Evolutionary conservation across 495 filamentous ascomycete genomes (phyloP).

Genomic region (Penicillium pancosmium): DNA sequence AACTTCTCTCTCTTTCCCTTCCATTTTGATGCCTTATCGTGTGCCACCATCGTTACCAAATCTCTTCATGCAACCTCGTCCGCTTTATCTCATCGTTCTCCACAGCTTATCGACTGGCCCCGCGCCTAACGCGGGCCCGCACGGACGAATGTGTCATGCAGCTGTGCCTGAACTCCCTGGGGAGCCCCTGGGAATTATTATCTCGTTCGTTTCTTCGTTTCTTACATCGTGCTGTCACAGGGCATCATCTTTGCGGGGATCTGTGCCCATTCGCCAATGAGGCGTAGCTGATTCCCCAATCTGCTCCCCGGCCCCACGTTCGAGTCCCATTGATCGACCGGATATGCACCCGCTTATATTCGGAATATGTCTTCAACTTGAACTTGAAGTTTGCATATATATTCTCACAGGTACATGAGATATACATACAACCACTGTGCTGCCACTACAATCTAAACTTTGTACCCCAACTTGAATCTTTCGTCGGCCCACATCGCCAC

Average conservation of each 20-base stretch:
- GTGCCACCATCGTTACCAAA: constrained; percentile 15
- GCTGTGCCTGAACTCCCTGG: constrained; percentile 14
- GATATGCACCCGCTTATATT: not conserved
- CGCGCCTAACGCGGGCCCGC: constrained; percentile 14
- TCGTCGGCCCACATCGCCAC: not conserved
- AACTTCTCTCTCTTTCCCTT: not conserved
- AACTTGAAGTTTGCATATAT: not conserved
- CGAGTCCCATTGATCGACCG: constrained; percentile 18
- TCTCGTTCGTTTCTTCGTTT: not conserved
- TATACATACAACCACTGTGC: no score
- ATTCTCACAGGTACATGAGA: not conserved
- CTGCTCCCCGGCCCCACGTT: not conserved
- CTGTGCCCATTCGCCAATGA: constrained; percentile 7
- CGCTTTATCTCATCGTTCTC: constrained; percentile 15
- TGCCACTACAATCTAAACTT: not conserved
- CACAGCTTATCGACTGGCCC: constrained; percentile 18
- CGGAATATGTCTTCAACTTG: not conserved
- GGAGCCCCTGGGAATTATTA: not conserved
- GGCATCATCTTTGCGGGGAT: constrained; percentile 5
- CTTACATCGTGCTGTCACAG: not conserved
- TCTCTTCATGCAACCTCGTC: constrained; percentile 20
- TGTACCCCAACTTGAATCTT: no score
- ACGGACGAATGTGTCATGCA: constrained; percentile 7
- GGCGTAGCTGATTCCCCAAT: constrained; percentile 11
- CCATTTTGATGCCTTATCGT: constrained; percentile 8